Conservation (phyloP, 345 rosid genomes). For the Turnera subulata region DNA sequence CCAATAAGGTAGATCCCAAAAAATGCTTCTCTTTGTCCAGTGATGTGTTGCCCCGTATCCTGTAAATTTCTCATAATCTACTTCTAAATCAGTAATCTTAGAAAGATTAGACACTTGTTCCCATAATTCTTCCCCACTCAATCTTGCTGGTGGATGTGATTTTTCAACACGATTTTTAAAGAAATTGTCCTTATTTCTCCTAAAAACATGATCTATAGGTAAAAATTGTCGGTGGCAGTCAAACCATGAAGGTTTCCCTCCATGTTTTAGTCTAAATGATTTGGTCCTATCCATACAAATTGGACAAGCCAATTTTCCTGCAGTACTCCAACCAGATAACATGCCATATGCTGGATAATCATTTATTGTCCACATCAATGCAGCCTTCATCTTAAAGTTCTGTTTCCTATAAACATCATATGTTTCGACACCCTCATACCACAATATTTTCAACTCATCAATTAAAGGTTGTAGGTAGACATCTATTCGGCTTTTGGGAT, state of each 20-base stretch:
- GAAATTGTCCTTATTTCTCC: background rate
- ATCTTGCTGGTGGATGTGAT: background rate
- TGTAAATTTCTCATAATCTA: too few relatives aligned
- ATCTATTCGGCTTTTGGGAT: background rate
- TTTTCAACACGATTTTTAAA: background rate
- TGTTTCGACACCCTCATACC: background rate
- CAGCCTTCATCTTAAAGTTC: background rate
- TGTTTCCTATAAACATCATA: background rate
- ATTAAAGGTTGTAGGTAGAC: background rate
- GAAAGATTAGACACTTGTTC: background rate
- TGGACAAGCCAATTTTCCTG: background rate
- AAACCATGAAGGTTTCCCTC: too few relatives aligned
- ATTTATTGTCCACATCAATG: slow-evolving; percentile 1
- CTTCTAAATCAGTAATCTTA: too few relatives aligned
- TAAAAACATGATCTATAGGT: slow-evolving; percentile 1
- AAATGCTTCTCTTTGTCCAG: background rate
- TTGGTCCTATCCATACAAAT: background rate
- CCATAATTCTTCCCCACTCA: background rate
- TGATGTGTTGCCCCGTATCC: too few relatives aligned
- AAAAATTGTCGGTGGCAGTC: too few relatives aligned
- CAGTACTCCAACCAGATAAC: background rate
- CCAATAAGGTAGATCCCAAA: slow-evolving; percentile 9
- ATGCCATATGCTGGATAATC: background rate
- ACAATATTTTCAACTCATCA: background rate
- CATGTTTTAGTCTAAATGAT: background rate